Base-by-base conservation (phyloP, 805 yeast species). In the Hanseniaspora thailandica region DNA sequence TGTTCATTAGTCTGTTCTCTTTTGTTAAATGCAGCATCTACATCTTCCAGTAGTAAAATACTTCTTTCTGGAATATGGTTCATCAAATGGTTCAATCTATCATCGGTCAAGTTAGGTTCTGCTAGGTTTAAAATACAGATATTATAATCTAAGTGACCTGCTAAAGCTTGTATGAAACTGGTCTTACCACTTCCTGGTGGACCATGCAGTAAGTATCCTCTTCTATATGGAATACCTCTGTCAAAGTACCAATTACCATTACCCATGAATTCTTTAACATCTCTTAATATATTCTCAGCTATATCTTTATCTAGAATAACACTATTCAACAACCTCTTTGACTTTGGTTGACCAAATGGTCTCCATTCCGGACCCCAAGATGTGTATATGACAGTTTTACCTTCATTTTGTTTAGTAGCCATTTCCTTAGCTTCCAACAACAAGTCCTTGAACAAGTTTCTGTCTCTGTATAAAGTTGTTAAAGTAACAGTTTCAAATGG, bases 351-450 rank as follows among this genome's bases (percentile, higher is more conserved):
- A 2, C 98, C 98, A 71, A 93, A 93, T 4, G 95, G 95, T 62
- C 97, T 75, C 98, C 98, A 93, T 63, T 93, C 98, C 28, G 96
- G 96, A 0, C 97, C 98, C 86, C 93, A 90, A 10, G 96, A 84
- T 4, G 96, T 86, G 66, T 78, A 93, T 5, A 93, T 70, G 7
- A 93, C 97, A 0, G 97, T 93, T 63, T 88, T 90, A 7, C 98
- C 97, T 63, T 87, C 95, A 56, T 84, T 82, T 30, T 82, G 75
- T 60, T 78, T 79, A 63, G 88, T 73, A 0, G 97, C 97, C 70
- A 86, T 68, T 36, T 72, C 68, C 61, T 89, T 86, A 3, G 97
- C 97, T 61, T 93, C 97, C 17, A 74, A 75, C 52, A 93, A 71
- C 56, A 93, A 71, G 8, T 83, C 80, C 28, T 74, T 71, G 61